Base-by-base conservation (phyloP, 495 filamentous ascomycete species). In the Haplographium delicatum region DNA sequence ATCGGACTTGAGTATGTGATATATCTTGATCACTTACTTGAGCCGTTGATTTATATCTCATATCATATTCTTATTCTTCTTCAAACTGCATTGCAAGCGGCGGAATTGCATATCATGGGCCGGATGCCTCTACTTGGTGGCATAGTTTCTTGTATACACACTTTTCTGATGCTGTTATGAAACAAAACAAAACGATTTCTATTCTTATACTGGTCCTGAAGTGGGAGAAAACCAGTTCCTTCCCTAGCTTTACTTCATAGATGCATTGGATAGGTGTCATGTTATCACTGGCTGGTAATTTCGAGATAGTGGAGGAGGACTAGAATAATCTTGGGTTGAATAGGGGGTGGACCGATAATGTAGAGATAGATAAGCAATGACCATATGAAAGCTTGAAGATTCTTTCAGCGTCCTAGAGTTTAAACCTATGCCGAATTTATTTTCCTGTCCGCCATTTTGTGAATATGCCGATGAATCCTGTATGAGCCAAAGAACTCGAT, bases 11-110 rank as follows among this genome's bases (percentile, higher is more conserved):
- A n/a, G n/a, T n/a, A n/a, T n/a, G n/a, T n/a, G n/a, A n/a, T n/a
- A n/a, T n/a, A n/a, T n/a, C n/a, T n/a, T n/a, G n/a, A n/a, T n/a
- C n/a, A n/a, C n/a, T n/a, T n/a, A n/a, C n/a, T n/a, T n/a, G n/a
- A n/a, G n/a, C n/a, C n/a, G n/a, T n/a, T n/a, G n/a, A n/a, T n/a
- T n/a, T n/a, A n/a, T n/a, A n/a, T n/a, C n/a, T n/a, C n/a, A n/a
- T n/a, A n/a, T n/a, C n/a, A n/a, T n/a, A n/a, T n/a, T n/a, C n/a
- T n/a, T n/a, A n/a, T 38, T 48, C 24, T n/a, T 44, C 27, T 49
- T 47, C 25, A 10, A 23, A 45, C 23, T 50, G 53, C 53, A 56
- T 56, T 56, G 53, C 53, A 56, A 56, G 53, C 34, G 25, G 19
- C 38, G 27, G 44, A 34, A 45, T 50, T 45, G 46, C 47, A 50